Percentiles rank a stretch among this genome's conserved stretches.
Evolutionary conservation across 108 stramenopile species (phyloP).

Genomic region (Skeletonema potamos): DNA sequence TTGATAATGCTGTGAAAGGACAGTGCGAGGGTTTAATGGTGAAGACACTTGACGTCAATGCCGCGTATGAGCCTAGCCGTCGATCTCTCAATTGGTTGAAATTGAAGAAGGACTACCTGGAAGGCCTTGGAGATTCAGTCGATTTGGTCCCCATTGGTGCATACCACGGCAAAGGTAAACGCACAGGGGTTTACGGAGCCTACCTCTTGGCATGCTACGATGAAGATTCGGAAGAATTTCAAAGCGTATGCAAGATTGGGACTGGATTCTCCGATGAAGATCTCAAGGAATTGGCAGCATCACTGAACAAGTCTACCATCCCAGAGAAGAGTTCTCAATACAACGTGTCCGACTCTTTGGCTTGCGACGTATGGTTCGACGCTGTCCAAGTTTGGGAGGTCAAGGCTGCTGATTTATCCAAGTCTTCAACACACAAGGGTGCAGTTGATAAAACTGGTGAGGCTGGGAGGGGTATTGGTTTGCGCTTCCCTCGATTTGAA

Average conservation of each 20-base stretch:
- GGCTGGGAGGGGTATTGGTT: conserved; percentile 91
- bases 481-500: conserved; percentile 98
- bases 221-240: conserved; percentile 93
- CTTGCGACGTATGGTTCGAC: conserved; percentile 97
- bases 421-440: conserved; percentile 88
- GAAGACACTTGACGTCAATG: conserved; percentile 93
- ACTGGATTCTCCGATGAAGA: conserved; percentile 99
- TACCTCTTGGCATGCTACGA: conserved; percentile 99
- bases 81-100: conserved; percentile 99
- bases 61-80: conserved; percentile 93
- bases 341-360: conserved; percentile 80
- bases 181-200: conserved; percentile 95
- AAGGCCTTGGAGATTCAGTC: conserved; percentile 96
- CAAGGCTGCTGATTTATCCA: conserved; percentile 97
- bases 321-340: conserved; percentile 74
- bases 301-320: conserved; percentile 72
- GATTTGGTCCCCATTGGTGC: conserved; percentile 99
- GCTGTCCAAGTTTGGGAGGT: conserved; percentile 98
- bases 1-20: conserved; percentile 94
- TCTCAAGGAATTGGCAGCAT: conserved; percentile 75
- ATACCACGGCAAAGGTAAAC: conserved; percentile 93
- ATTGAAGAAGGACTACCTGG: conserved; percentile 99
- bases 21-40: conserved; percentile 99
- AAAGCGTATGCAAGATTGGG: conserved; percentile 98
- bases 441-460: conserved; percentile 86